Percentiles rank a stretch among this genome's conserved stretches.
Evolutionary conservation across 345 rosid species (phyloP).

Genomic region (Eucalyptus polybractea): DNA sequence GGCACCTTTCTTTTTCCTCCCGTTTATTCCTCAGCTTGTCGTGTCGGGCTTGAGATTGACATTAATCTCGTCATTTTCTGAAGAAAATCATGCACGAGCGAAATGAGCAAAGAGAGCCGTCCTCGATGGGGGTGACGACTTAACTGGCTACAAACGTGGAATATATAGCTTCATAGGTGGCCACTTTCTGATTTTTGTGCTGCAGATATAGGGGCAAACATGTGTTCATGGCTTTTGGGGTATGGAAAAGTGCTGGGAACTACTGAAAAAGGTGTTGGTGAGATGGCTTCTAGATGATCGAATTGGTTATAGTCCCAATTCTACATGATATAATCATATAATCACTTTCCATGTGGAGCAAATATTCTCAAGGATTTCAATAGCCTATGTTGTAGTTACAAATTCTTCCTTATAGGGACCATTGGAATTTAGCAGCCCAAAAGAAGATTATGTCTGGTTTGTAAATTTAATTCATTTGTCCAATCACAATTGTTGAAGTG

Average conservation of each 20-base stretch:
- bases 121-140: neutral
- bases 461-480: neutral
- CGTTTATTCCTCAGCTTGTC: too few species aligned
- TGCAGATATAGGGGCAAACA: neutral
- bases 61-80: neutral
- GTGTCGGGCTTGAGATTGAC: neutral
- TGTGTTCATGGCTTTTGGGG: neutral
- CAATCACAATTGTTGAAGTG: neutral
- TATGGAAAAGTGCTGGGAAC: neutral
- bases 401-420: neutral
- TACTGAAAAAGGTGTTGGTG: neutral
- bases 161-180: neutral
- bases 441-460: neutral
- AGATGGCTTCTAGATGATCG: neutral
- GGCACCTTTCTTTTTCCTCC: neutral
- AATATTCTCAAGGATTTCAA: neutral
- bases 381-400: neutral
- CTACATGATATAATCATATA: neutral
- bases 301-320: neutral
- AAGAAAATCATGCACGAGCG: neutral
- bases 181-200: neutral
- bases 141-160: neutral
- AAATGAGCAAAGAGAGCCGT: neutral
- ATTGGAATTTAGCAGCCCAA: neutral
- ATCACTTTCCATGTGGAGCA: neutral